Base-by-base conservation (phyloP, 148 eudicot genomes). In the Silene conica region DNA sequence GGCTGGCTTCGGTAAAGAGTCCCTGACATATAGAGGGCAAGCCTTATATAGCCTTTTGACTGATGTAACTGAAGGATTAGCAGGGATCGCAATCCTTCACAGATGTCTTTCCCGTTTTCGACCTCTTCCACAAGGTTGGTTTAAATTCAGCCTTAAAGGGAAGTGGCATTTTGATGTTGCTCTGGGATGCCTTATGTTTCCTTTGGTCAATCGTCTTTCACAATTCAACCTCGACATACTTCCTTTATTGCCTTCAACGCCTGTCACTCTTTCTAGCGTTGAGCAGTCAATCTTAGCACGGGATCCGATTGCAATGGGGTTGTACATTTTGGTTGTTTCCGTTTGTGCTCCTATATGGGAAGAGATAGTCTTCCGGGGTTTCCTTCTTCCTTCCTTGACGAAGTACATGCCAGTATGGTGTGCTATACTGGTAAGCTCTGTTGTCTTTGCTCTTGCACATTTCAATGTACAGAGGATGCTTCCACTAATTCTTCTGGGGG, bases 291-390 rank as follows among this genome's bases (percentile, higher is more conserved):
- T 92, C 70, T 63, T 86, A 58, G 92, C 90, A 9, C 84, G 89
- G 22, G 97, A 92, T 67, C 94, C 94, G 0, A 75, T 92, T 2
- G 97, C 94, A 28, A 92, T 92, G 97, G 88, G 86, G 15, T 71
- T 92, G 9, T 92, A 92, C 48, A 81, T 83, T 8, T 71, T 89
- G 21, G 92, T 92, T 20, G 90, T 92, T 55, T 87, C 89, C 0
- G 90, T 88, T 3, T 92, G 97, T 69, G 94, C 97, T 60, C 97
- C 97, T 0, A 63, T 88, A 22, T 92, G 97, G 97, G 97, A 92
- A 83, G 97, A 92, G 78, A 75, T 92, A 23, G 83, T 92, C 13
- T 92, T 92, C 67, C 82, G 92, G 5, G 97, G 97, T 25, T 92
- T 92, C 72, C 92, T 92, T 72, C 88, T 92, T 41, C 97, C 97